Percentiles rank a stretch among this genome's conserved stretches.
phyloP scores from a whole-genome alignment of 768 basidiomycete species.

The Xerocomus spinulosus region DNA sequence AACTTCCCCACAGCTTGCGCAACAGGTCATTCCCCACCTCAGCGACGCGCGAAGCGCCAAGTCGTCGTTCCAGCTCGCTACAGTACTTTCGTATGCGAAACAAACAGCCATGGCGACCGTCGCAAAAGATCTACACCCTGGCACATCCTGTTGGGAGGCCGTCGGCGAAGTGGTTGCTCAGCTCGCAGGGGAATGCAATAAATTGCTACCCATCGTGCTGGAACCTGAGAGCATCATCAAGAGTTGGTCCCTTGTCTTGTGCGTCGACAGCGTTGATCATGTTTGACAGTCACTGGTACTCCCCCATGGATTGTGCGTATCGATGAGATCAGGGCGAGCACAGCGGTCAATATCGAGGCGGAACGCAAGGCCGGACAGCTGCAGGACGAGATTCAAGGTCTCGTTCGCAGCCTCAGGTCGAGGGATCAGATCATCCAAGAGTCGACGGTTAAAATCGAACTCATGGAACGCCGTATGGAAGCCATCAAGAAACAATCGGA shows the following conservation, averaged over 20 bases:
- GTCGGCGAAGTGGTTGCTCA: slow-evolving; percentile 65
- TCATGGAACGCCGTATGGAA: slow-evolving; percentile 92
- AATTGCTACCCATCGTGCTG: slow-evolving; percentile 63
- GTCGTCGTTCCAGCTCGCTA: slow-evolving; percentile 67
- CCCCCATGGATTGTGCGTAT: slow-evolving; percentile 86
- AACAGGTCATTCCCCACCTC: slow-evolving; percentile 84
- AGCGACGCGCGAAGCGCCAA: slow-evolving; percentile 76
- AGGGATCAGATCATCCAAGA: slow-evolving; percentile 92
- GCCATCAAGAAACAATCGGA: slow-evolving; percentile 89
- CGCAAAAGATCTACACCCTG: slow-evolving; percentile 61
- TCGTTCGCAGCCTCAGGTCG: slow-evolving; percentile 77
- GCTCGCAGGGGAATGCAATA: slow-evolving; percentile 66
- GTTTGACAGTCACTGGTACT: slow-evolving; percentile 56
- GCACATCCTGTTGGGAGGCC: slow-evolving; percentile 71
- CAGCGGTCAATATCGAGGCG: slow-evolving; percentile 86
- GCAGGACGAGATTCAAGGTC: slow-evolving; percentile 85
- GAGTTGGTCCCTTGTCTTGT: slow-evolving; percentile 44
- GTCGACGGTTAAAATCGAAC: slow-evolving; percentile 84
- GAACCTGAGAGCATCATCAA: slow-evolving; percentile 77
- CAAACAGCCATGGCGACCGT: slow-evolving; percentile 70
- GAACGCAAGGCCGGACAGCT: slow-evolving; percentile 83
- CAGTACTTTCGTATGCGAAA: slow-evolving; percentile 65
- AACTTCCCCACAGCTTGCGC: slow-evolving; percentile 62
- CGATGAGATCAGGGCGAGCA: slow-evolving; percentile 74
- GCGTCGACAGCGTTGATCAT: neutral